These are phyloP conservation scores for Dryas integrifolia DNA, from an alignment of 331 rosid genomes.

Conservation along the genomic window DNA sequence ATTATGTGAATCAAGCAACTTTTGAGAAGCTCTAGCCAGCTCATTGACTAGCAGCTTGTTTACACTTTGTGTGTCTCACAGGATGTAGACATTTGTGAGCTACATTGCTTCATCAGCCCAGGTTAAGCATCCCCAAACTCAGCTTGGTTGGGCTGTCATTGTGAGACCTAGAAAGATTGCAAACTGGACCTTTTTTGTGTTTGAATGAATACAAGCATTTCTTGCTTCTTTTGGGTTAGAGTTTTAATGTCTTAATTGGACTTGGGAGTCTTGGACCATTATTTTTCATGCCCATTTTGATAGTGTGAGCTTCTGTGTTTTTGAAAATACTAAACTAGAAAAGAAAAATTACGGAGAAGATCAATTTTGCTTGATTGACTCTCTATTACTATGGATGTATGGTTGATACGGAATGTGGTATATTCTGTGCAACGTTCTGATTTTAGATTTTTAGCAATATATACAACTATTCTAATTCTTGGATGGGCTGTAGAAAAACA, in stretches of 20 bases:
- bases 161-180: background rate
- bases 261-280: background rate
- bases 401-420: background rate
- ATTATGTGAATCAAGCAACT: background rate
- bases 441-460: background rate
- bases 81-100: background rate
- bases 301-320: background rate
- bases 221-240: background rate
- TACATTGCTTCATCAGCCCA: background rate
- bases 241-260: too few species aligned
- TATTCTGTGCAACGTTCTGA: background rate
- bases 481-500: background rate
- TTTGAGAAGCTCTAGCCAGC: background rate
- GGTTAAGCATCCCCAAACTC: background rate
- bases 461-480: background rate
- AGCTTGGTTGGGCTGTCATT: background rate
- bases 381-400: background rate
- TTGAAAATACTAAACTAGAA: background rate
- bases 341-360: background rate
- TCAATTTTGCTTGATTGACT: background rate
- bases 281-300: background rate
- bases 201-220: background rate
- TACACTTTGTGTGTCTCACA: background rate
- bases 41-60: background rate
- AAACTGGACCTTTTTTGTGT: background rate